Evolutionary conservation across 805 yeast species (phyloP).

Genomic region (Lachancea sp.): DNA sequence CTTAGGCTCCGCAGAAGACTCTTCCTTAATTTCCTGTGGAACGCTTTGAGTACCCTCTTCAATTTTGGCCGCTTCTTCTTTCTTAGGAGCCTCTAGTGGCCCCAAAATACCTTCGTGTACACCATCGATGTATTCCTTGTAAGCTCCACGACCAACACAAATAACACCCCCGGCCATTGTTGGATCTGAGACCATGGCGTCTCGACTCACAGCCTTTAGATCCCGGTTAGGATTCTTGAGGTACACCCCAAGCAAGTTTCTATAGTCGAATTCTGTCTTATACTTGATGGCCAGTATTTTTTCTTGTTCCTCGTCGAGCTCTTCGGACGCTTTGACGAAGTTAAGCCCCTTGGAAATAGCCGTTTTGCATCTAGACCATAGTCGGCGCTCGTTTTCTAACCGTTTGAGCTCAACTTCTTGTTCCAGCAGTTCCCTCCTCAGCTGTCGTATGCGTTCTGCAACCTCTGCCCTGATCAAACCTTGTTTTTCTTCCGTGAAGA

Average conservation of each 20-base stretch:
- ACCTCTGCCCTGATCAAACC: slow-evolving; percentile 81
- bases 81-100: slow-evolving; percentile 57
- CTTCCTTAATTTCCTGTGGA: slow-evolving; percentile 19
- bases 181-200: slow-evolving; percentile 41
- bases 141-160: slow-evolving; percentile 93
- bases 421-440: slow-evolving; percentile 45
- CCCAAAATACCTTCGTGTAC: slow-evolving; percentile 93
- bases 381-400: slow-evolving; percentile 15
- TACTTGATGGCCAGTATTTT: slow-evolving; percentile 16
- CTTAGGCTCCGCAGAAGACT: slow-evolving; percentile 37
- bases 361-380: slow-evolving; percentile 19
- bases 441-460: slow-evolving; percentile 71
- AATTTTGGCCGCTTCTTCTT: neutral
- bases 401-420: slow-evolving; percentile 20
- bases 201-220: slow-evolving; percentile 36
- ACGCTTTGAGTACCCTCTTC: slow-evolving; percentile 1
- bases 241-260: slow-evolving; percentile 55
- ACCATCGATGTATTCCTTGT: slow-evolving; percentile 85
- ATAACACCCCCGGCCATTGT: slow-evolving; percentile 73
- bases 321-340: slow-evolving; percentile 1
- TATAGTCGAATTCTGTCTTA: slow-evolving; percentile 35
- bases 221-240: slow-evolving; percentile 28
- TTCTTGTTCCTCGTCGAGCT: slow-evolving; percentile 19
- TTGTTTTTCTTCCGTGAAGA: slow-evolving; percentile 72
- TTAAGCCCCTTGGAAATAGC: slow-evolving; percentile 6